These are phyloP conservation scores for Pulicaria dysenterica DNA, from an alignment of 129 eudicot genomes.

Conservation along the genomic window DNA sequence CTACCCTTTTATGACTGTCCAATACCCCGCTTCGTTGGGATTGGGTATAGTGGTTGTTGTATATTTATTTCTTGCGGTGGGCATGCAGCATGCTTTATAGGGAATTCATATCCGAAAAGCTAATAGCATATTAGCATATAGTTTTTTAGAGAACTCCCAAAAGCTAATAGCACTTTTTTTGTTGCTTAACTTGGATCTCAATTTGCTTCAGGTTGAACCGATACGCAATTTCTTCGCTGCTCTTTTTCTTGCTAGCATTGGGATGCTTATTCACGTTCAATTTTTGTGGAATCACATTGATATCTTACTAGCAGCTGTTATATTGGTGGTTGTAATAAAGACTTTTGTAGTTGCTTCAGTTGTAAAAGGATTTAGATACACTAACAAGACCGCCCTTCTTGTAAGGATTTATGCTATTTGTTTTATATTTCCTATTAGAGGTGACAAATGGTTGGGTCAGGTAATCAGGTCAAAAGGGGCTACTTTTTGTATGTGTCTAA, in stretches of 20 bases:
- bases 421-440: conserved; percentile 5
- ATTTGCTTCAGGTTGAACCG: conserved; percentile 78
- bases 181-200: conserved; percentile 15
- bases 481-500: not conserved
- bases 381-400: conserved; percentile 82
- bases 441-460: not conserved
- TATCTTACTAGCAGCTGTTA: conserved; percentile 82
- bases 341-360: conserved; percentile 75
- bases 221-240: conserved; percentile 96
- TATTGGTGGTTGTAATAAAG: conserved; percentile 72
- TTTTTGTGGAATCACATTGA: conserved; percentile 97
- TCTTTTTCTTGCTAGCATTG: conserved; percentile 91
- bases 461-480: not conserved
- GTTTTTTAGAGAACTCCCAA: no score
- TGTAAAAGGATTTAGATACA: conserved; percentile 87
- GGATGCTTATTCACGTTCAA: conserved; percentile 92
- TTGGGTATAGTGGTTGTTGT: no score
- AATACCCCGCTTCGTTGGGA: no score
- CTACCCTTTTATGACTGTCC: no score
- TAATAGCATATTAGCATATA: not conserved
- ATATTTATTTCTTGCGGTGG: not conserved
- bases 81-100: conserved; percentile 3
- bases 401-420: conserved; percentile 48
- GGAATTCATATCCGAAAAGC: not conserved
- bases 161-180: no score